A percentile compares a stretch with the other conserved stretches of the same genome.
These are phyloP conservation scores for Geranomyces variabilis DNA, from an alignment of 192 early-diverging fungal species.

Conservation along the genomic window DNA sequence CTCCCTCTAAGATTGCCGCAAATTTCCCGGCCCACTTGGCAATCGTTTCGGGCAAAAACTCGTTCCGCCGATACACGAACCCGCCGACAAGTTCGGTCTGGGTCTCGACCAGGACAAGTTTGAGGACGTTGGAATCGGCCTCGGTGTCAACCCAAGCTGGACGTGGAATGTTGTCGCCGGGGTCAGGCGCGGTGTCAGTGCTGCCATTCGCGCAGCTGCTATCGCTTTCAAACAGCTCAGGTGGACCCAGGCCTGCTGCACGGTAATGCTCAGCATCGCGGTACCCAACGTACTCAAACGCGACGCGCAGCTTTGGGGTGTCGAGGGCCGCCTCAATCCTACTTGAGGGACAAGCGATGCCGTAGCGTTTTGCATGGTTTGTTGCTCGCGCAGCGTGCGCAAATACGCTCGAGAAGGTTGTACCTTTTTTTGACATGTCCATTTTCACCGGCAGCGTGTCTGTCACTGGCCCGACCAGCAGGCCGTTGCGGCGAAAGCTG, in stretches of 20 bases:
- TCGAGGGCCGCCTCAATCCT: conserved; percentile 24
- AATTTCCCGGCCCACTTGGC: conserved; percentile 54
- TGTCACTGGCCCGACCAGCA: conserved; percentile 50
- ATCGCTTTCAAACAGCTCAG: conserved; percentile 29
- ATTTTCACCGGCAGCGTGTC: conserved; percentile 54
- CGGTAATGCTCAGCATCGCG: conserved; percentile 30
- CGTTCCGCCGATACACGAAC: conserved; percentile 39
- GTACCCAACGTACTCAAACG: conserved; percentile 51
- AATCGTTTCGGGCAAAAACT: conserved; percentile 51
- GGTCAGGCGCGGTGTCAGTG: not conserved
- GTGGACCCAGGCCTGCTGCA: conserved; percentile 29
- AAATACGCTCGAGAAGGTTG: conserved; percentile 49
- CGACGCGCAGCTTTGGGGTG: conserved; percentile 36
- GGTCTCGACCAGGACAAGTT: conserved; percentile 52
- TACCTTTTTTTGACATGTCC: conserved; percentile 51
- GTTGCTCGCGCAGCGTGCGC: conserved; percentile 29
- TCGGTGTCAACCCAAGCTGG: conserved; percentile 39
- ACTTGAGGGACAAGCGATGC: conserved; percentile 35
- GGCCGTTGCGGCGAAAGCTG: conserved; percentile 41
- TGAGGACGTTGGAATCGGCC: conserved; percentile 39
- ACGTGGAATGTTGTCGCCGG: not conserved
- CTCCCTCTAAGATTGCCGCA: conserved; percentile 47
- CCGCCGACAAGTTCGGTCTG: conserved; percentile 39
- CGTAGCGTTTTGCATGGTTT: conserved; percentile 31
- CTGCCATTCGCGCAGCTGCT: not conserved